Conservation (phyloP, 305 asterid genomes). For the Solanum hybrid region DNA sequence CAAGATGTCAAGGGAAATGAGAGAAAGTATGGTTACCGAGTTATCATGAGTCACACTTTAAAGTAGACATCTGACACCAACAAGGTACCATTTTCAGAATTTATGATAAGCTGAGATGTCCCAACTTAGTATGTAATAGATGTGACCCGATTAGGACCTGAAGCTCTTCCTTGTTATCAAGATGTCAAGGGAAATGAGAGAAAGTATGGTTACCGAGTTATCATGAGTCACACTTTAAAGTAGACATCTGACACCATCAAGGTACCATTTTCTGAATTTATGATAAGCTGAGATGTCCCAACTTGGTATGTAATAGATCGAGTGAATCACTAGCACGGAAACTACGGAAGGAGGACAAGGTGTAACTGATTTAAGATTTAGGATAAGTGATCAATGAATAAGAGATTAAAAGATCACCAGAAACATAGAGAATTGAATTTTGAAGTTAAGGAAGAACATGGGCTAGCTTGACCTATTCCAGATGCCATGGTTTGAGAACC, state of each 20-base stretch:
- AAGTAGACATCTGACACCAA: neutral
- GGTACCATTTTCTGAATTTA: neutral
- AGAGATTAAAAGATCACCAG: neutral
- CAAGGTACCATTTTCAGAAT: neutral
- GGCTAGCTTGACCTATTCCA: neutral
- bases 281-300: neutral
- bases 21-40: neutral
- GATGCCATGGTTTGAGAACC: neutral
- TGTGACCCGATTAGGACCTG: neutral
- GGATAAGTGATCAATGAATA: neutral
- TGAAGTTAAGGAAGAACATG: neutral
- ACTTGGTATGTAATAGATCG: neutral
- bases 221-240: neutral
- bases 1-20: neutral
- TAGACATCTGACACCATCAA: neutral
- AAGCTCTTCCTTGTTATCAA: neutral
- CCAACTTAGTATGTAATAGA: neutral
- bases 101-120: neutral
- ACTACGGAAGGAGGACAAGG: neutral
- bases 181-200: neutral
- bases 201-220: neutral
- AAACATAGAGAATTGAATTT: neutral
- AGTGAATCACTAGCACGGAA: neutral
- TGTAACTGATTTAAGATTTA: neutral
- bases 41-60: neutral